Percentiles rank a stretch among this genome's conserved stretches.
Conservation (phyloP, 1,139 yeast species). For the Diutina catenulata region DNA sequence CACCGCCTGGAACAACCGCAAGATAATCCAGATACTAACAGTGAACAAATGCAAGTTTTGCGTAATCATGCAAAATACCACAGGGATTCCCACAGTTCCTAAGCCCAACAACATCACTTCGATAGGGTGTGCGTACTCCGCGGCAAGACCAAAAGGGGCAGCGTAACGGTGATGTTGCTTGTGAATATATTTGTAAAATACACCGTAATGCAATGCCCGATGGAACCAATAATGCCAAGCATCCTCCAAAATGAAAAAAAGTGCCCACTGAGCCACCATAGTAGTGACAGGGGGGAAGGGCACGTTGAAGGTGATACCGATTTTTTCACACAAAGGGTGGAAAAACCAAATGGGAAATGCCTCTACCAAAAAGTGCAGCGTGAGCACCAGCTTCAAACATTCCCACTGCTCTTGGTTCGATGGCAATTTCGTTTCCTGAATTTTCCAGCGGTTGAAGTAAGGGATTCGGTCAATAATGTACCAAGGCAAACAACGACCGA, state of each 20-base stretch:
- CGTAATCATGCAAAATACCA: constrained; percentile 9
- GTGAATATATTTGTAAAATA: constrained; percentile 35
- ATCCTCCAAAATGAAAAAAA: constrained; percentile 34
- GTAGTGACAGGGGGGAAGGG: constrained; percentile 27
- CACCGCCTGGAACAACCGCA: constrained; percentile 36
- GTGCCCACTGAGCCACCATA: constrained; percentile 21
- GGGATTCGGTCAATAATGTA: constrained; percentile 30
- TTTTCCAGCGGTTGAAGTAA: constrained; percentile 29
- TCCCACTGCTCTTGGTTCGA: constrained; percentile 36
- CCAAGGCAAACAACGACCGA: constrained; percentile 39
- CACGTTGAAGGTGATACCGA: constrained; percentile 25
- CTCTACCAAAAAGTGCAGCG: constrained; percentile 33
- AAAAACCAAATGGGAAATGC: constrained; percentile 38
- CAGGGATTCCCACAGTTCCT: constrained; percentile 38
- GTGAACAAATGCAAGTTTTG: constrained; percentile 29
- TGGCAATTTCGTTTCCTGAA: constrained; percentile 31
- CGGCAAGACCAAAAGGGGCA: constrained; percentile 38
- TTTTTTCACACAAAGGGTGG: constrained; percentile 31
- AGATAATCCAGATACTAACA: constrained; percentile 29
- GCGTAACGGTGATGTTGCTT: constrained; percentile 40
- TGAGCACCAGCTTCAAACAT: constrained; percentile 32
- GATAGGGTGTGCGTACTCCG: constrained; percentile 38
- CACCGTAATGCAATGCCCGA: constrained; percentile 33
- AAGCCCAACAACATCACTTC: constrained; percentile 34
- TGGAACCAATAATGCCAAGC: constrained; percentile 40